A percentile compares a stretch with the other conserved stretches of the same genome.
Evolutionary conservation across 1,284 basidiomycete genomes (phyloP).

Genomic region (Naganishia albida): DNA sequence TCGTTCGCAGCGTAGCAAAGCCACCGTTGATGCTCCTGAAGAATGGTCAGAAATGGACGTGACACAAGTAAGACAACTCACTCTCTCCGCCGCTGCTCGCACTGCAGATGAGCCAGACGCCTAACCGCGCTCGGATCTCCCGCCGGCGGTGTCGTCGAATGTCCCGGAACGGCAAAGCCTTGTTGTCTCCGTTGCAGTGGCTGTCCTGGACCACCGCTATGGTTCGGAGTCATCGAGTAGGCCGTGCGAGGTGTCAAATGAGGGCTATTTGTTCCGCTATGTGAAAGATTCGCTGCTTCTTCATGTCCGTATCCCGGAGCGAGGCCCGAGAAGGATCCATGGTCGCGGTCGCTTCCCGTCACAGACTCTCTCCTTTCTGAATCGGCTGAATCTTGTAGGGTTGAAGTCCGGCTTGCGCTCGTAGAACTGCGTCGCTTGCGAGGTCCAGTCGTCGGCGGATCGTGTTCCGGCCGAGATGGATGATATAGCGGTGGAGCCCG

Average conservation of each 20-base stretch:
- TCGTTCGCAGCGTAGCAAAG: conserved; percentile 32
- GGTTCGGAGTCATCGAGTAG: conserved; percentile 7
- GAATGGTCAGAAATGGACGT: not conserved
- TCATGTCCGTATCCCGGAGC: not conserved
- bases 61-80: conserved; percentile 16
- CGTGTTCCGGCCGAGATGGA: conserved; percentile 5
- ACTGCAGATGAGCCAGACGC: conserved; percentile 34
- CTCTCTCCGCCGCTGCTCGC: conserved; percentile 35
- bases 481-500: conserved; percentile 3
- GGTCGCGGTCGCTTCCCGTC: conserved; percentile 10
- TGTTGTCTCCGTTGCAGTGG: conserved; percentile 14
- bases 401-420: not conserved
- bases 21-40: conserved; percentile 35
- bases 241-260: conserved; percentile 14
- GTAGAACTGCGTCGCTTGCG: conserved; percentile 23
- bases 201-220: not conserved
- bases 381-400: not conserved
- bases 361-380: conserved; percentile 6
- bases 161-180: conserved; percentile 23
- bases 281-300: not conserved
- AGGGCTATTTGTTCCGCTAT: conserved; percentile 2
- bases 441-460: conserved; percentile 11
- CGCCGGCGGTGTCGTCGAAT: conserved; percentile 1
- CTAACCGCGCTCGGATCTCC: conserved; percentile 31
- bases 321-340: not conserved